Conservation (phyloP, 352 stramenopile species). For the Globisporangium apiculatum region DNA sequence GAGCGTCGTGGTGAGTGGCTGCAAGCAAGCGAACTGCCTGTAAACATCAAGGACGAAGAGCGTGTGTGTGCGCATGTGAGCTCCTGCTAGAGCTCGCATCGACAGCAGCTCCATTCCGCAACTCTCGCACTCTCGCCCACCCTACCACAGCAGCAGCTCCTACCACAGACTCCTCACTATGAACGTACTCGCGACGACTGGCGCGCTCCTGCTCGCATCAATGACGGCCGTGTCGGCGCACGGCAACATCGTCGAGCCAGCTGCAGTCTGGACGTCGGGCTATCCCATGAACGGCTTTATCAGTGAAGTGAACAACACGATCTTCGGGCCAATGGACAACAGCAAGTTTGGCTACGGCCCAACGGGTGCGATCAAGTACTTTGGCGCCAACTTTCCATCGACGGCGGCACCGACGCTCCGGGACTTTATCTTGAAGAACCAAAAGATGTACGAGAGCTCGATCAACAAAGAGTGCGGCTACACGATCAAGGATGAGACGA, state of each 20-base stretch:
- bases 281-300: slow-evolving; percentile 24
- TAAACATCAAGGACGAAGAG: too few species aligned
- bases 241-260: slow-evolving; percentile 39
- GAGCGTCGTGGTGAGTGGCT: too few species aligned
- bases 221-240: slow-evolving; percentile 15
- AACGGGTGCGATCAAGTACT: slow-evolving; percentile 20
- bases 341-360: slow-evolving; percentile 20
- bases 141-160: not conserved
- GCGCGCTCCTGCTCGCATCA: slow-evolving; percentile 5
- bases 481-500: slow-evolving; percentile 25
- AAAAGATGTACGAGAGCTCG: slow-evolving; percentile 15
- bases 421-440: slow-evolving; percentile 23
- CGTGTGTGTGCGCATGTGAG: too few species aligned
- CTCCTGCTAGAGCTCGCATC: too few species aligned
- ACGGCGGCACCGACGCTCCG: slow-evolving; percentile 19
- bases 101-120: not conserved
- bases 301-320: slow-evolving; percentile 13
- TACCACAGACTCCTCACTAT: not conserved
- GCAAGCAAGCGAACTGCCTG: too few species aligned
- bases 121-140: not conserved
- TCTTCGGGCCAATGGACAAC: slow-evolving; percentile 17
- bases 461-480: slow-evolving; percentile 16
- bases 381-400: slow-evolving; percentile 18
- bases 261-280: slow-evolving; percentile 19
- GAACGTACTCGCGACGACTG: slow-evolving; percentile 6